A percentile compares a stretch with the other conserved stretches of the same genome.
phyloP scores from a whole-genome alignment of 805 yeast genomes.

The Lipomyces sp. region DNA sequence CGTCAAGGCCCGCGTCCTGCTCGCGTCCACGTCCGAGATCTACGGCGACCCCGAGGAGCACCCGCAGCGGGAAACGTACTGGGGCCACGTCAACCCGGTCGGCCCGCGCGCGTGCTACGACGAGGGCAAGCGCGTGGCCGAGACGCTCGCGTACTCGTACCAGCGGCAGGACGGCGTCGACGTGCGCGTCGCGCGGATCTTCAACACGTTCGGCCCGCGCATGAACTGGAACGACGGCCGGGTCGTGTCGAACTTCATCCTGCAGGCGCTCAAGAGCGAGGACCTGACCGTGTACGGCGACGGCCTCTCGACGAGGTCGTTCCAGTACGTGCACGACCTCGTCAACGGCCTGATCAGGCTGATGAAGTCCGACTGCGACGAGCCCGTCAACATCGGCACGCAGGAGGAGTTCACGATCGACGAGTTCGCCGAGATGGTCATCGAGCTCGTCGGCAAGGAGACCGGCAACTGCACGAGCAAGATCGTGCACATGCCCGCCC shows the following conservation, averaged over 20 bases:
- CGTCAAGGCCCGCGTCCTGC: slow-evolving; percentile 33
- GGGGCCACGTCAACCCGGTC: slow-evolving; percentile 33
- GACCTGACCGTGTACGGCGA: slow-evolving; percentile 33
- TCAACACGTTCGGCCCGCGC: slow-evolving; percentile 35
- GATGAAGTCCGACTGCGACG: slow-evolving; percentile 32
- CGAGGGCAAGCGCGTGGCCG: slow-evolving; percentile 35
- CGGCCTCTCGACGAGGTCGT: slow-evolving; percentile 32
- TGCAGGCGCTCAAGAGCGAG: slow-evolving; percentile 33
- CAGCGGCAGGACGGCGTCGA: slow-evolving; percentile 32
- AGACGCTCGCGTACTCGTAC: slow-evolving; percentile 33
- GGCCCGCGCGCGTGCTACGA: slow-evolving; percentile 36
- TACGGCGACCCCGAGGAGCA: slow-evolving; percentile 35
- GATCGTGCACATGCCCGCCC: slow-evolving; percentile 25
- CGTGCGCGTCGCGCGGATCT: slow-evolving; percentile 33
- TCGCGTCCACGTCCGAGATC: slow-evolving; percentile 34
- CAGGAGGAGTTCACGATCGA: slow-evolving; percentile 33
- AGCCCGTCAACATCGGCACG: slow-evolving; percentile 34
- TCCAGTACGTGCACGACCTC: slow-evolving; percentile 33
- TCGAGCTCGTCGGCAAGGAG: slow-evolving; percentile 25
- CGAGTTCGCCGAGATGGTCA: slow-evolving; percentile 31
- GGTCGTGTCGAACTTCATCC: slow-evolving; percentile 34
- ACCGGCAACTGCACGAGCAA: slow-evolving; percentile 26
- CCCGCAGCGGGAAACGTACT: slow-evolving; percentile 33
- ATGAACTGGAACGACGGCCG: slow-evolving; percentile 36
- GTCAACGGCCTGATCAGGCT: slow-evolving; percentile 32